Evolutionary conservation across 495 filamentous ascomycete genomes (phyloP), one percentile per base, ranked within the genome.

Genomic region (Hypoxylon crocopeplum): DNA sequence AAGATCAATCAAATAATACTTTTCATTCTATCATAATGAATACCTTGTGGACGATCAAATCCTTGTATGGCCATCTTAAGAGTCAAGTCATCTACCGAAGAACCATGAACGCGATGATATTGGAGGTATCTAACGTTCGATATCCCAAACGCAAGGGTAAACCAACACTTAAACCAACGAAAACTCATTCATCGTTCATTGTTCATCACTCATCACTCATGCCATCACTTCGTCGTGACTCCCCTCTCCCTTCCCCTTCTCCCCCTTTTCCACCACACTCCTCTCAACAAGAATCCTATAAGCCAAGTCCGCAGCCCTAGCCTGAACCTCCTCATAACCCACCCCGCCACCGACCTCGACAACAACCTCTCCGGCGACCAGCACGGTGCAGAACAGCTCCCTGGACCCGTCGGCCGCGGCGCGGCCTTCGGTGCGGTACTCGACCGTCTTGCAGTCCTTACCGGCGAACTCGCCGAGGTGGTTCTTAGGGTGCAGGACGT

Each of bases 401-500:
- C 25, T 70, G 15, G 45, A 42, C 19, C 66, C 61, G 1, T 39
- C 38, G 13, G 5, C 39, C 8, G 19, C 33, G 0, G 20, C 47
- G 1, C 38, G 59, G 1, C 59, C 59, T 8, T 70, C 72, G 5
- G 74, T 67, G 7, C 69, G 56, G 68, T 86, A 87, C 41, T 69
- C 62, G 3, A 89, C 85, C 7, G 55, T 77, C 48, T 81, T 67
- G 4, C 62, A 53, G 29, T 77, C 80, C 22, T 36, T 54, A 0
- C 56, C 64, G 0, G 84, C 83, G 13, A 88, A 55, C 34, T 77
- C 66, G 13, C 88, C 87, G 10, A 93, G 69, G 41, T 83, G 79
- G 60, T 90, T 87, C 64, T 89, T 88, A 0, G 93, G 93, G 72
- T 95, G 90, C 49, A 82, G 57, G n/a, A 86, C 72, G 44, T 87